Base-by-base conservation (phyloP, 2,329 filamentous ascomycete genomes). In the Ceratocystis destructans region DNA sequence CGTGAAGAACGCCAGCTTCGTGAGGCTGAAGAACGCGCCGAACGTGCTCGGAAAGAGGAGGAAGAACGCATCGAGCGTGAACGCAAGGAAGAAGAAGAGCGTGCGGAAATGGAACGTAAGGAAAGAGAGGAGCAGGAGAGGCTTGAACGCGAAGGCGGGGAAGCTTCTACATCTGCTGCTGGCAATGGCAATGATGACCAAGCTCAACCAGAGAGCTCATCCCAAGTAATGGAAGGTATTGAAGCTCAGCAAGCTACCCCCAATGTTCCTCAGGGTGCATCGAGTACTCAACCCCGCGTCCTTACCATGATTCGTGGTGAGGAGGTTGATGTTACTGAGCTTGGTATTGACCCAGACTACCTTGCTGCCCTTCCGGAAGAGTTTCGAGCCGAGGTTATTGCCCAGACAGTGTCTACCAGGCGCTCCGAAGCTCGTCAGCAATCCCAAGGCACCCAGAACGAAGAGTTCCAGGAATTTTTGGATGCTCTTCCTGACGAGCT, bases 311-410 rank as follows among this genome's bases (percentile, higher is more conserved):
- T 99, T 65, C 82, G 92, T 68, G 93, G 92, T 31, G 88, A 89
- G 69, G 86, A 94, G 71, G 84, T 96, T 64, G 94, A 99, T 74
- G 94, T 99, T 62, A 99, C 94, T 0, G 89, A 90, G 68, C 82
- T 99, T 69, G 92, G 93, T 62, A 97, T 99, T 71, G 94, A 99
- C 73, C 84, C 88, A 17, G 92, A 96, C 66, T 99, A 96, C 75
- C 83, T 99, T 5, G 90, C 94, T 68, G 95, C 93, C n/a, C 79
- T 99, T n/a, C 94, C 94, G 0, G 94, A 99, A 71, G 95, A 99
- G 69, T 86, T 97, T 73, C 84, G 94, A 59, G 93, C 97, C 75
- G 94, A 99, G 74, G 94, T 99, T 62, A 89, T 99, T 70, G 90
- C 95, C 74, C 87, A 92, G 69, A 91, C 96, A 68, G 83, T 96